Evolutionary conservation across 345 rosid genomes (phyloP).

Genomic region (Rhodamnia argentea): DNA sequence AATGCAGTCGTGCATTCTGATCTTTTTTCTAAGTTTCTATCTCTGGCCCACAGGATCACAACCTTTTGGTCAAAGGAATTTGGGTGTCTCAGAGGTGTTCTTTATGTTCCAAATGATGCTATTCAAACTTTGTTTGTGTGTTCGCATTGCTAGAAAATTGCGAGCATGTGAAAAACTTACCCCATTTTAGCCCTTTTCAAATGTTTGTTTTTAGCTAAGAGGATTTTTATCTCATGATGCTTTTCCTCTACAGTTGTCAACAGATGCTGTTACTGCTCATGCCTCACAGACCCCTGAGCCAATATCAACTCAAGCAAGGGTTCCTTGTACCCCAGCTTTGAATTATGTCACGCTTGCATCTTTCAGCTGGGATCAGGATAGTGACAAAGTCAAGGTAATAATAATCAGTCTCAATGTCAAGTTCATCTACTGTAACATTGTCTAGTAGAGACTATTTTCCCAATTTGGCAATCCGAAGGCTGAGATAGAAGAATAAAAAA

Average conservation of each 20-base stretch:
- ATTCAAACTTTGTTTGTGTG: neutral
- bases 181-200: neutral
- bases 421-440: neutral
- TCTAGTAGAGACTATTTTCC: neutral
- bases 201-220: neutral
- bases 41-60: neutral
- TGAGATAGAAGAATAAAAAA: neutral
- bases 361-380: conserved; percentile 98
- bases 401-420: neutral
- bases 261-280: conserved; percentile 16
- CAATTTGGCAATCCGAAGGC: neutral
- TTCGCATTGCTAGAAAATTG: neutral
- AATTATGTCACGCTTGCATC: conserved; percentile 55
- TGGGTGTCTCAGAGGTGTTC: neutral
- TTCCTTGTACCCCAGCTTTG: conserved; percentile 15
- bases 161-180: neutral
- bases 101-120: neutral
- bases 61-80: neutral
- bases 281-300: conserved; percentile 4
- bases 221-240: neutral
- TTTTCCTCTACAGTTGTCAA: conserved; percentile 20
- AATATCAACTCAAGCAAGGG: conserved; percentile 28
- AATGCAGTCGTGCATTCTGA: neutral
- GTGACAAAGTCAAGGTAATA: conserved; percentile 81
- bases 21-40: neutral